Evolutionary conservation across 768 basidiomycete species (phyloP).

Genomic region (Leccinum obscurum): DNA sequence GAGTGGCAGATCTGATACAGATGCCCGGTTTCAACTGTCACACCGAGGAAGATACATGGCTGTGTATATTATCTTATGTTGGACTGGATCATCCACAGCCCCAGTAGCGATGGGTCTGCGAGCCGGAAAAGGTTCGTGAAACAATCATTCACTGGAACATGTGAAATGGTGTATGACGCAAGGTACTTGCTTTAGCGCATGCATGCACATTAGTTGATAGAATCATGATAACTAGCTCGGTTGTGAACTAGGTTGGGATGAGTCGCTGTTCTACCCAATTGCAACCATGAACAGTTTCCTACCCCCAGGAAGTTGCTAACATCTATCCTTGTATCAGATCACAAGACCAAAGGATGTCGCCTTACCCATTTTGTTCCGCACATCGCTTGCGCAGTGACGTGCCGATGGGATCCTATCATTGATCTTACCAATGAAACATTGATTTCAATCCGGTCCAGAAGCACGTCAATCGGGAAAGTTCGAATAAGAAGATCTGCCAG

Average conservation of each 20-base stretch:
- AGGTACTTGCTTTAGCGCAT: background rate
- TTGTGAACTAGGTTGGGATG: background rate
- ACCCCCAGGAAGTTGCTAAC: background rate
- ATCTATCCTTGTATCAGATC: background rate
- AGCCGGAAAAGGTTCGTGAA: background rate
- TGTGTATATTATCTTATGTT: background rate
- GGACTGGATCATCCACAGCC: background rate
- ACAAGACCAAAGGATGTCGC: background rate
- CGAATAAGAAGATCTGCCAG: constrained; percentile 35
- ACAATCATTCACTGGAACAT: background rate
- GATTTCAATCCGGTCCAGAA: background rate
- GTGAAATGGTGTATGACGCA: background rate
- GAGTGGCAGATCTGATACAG: background rate
- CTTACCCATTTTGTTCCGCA: background rate
- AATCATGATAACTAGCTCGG: background rate
- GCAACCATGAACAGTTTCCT: background rate
- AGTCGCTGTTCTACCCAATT: background rate
- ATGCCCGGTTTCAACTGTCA: background rate
- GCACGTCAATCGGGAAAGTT: constrained; percentile 35
- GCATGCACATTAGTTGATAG: background rate
- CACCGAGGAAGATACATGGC: background rate
- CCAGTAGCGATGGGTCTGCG: background rate
- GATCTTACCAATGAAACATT: constrained; percentile 16
- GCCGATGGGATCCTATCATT: background rate
- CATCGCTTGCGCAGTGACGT: background rate